phyloP scores from a whole-genome alignment of 176 grass and related monocot species.

The Zoysia japonica region DNA sequence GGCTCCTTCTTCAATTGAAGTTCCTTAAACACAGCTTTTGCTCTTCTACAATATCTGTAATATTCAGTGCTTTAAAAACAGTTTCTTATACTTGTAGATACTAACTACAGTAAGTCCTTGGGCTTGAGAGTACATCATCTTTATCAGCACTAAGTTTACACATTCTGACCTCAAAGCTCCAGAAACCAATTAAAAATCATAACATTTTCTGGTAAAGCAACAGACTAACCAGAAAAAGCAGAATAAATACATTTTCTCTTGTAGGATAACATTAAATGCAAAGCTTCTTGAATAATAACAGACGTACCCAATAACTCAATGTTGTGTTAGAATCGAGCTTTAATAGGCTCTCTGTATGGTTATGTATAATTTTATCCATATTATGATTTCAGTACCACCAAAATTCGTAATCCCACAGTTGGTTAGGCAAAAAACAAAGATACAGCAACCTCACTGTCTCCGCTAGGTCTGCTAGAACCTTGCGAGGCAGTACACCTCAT shows the following conservation, averaged over 20 bases:
- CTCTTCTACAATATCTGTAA: slow-evolving; percentile 68
- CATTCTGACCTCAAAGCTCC: not conserved
- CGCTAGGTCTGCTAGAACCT: not conserved
- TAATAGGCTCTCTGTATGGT: not conserved
- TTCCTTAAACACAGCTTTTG: slow-evolving; percentile 68
- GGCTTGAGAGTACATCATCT: not conserved
- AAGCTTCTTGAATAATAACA: not conserved
- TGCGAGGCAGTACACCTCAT: not conserved
- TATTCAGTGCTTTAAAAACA: not conserved
- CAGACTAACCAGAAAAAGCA: not conserved
- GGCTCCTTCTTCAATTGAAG: slow-evolving; percentile 60
- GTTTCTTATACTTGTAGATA: not conserved
- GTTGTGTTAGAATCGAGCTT: not conserved
- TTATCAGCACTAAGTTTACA: not conserved
- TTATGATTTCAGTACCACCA: not conserved
- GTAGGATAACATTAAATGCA: not conserved
- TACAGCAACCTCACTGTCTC: not conserved
- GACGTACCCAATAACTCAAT: not conserved
- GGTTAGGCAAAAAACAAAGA: not conserved
- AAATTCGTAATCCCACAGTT: not conserved
- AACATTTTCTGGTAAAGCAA: not conserved
- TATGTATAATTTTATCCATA: not conserved
- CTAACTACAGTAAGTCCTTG: not conserved
- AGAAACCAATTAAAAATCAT: not conserved
- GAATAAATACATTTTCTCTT: not conserved